Evolutionary conservation across 768 basidiomycete species (phyloP).

Genomic region (Gymnopilus dilepis): DNA sequence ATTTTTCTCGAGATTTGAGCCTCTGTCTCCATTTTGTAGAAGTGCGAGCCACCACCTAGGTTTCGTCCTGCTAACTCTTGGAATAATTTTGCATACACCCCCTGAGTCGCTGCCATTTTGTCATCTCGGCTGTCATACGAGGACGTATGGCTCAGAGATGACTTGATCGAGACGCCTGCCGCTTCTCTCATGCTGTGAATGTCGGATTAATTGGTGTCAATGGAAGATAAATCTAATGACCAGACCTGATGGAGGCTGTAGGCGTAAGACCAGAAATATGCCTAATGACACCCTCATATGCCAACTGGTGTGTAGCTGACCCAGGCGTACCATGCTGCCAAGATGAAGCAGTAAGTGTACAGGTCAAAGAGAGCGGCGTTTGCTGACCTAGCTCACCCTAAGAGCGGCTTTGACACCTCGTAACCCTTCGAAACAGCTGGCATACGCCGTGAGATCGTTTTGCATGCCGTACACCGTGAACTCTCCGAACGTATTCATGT

Average conservation of each 20-base stretch:
- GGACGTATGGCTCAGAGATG: constrained; percentile 81
- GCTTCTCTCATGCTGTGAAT: constrained; percentile 75
- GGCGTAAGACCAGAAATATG: constrained; percentile 75
- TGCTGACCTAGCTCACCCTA: constrained; percentile 73
- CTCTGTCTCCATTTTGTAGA: constrained; percentile 76
- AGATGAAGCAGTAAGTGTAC: neutral
- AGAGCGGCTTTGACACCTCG: constrained; percentile 70
- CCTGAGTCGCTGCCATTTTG: constrained; percentile 62
- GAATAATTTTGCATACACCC: constrained; percentile 63
- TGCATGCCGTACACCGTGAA: constrained; percentile 75
- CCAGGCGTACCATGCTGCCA: constrained; percentile 41
- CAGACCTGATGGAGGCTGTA: constrained; percentile 82
- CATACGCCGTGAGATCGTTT: constrained; percentile 79
- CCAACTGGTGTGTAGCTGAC: constrained; percentile 72
- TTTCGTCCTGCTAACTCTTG: constrained; percentile 62
- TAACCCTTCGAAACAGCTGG: constrained; percentile 69
- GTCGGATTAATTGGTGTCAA: constrained; percentile 3
- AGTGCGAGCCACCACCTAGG: constrained; percentile 78
- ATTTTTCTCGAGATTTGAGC: constrained; percentile 65
- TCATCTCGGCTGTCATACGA: constrained; percentile 80
- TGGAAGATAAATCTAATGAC: constrained; percentile 1
- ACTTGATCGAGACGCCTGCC: constrained; percentile 83
- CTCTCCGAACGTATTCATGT: constrained; percentile 73
- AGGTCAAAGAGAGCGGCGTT: neutral
- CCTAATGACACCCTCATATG: constrained; percentile 83